phyloP scores from a whole-genome alignment of 257 asterid genomes.

The Nicotiana undulata region DNA sequence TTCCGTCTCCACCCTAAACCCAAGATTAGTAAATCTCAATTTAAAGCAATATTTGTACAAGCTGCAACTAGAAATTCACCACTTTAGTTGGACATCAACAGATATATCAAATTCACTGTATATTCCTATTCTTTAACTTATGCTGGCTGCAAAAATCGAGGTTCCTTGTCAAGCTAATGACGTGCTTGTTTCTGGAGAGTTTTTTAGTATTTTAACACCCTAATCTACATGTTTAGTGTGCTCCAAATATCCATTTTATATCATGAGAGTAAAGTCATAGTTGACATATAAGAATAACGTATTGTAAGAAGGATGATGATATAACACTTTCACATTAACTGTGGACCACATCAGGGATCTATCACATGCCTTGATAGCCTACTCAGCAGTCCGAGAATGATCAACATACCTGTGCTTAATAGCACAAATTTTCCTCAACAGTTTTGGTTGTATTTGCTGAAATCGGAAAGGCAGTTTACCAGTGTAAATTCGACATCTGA shows the following conservation, averaged over 20 bases:
- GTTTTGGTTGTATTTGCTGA: no score
- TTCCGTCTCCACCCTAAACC: slow-evolving; percentile 68
- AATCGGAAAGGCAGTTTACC: no score
- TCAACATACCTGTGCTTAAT: no score
- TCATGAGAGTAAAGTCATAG: not conserved
- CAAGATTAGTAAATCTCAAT: slow-evolving; percentile 55
- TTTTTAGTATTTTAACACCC: not conserved
- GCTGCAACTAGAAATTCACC: not conserved
- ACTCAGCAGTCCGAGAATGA: slow-evolving; percentile 96
- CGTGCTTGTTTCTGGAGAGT: no score
- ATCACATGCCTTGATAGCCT: slow-evolving; percentile 72
- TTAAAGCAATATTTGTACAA: no score
- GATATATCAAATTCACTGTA: not conserved
- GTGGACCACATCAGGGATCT: not conserved
- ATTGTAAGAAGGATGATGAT: not conserved
- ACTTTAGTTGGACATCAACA: not conserved
- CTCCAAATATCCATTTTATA: not conserved
- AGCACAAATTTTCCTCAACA: no score
- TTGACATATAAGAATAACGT: not conserved
- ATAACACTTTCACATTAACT: not conserved
- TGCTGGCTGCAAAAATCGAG: not conserved
- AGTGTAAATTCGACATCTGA: no score
- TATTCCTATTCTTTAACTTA: not conserved
- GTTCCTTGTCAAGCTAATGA: not conserved
- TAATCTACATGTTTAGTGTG: not conserved